A percentile compares a stretch with the other conserved stretches of the same genome.
Conservation (phyloP, 768 basidiomycete genomes). For the Lactarius akahatsu region DNA sequence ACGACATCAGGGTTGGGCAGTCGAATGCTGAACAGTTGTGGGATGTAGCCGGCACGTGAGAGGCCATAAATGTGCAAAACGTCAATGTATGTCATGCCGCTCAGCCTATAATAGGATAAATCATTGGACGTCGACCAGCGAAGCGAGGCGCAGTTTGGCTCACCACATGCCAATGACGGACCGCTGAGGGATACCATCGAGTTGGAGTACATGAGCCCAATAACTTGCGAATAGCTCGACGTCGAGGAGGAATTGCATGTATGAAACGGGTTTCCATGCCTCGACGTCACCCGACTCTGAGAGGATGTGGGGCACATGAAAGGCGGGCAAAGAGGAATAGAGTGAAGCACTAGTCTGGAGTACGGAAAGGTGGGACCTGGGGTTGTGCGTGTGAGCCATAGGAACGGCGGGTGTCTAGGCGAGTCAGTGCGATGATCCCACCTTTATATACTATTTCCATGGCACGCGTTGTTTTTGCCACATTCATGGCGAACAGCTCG, state of each 20-base stretch:
- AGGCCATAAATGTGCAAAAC: slow-evolving; percentile 73
- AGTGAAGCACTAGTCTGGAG: slow-evolving; percentile 55
- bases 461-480: slow-evolving; percentile 22
- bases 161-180: slow-evolving; percentile 77
- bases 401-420: slow-evolving; percentile 16
- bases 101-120: slow-evolving; percentile 48
- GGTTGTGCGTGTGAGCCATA: slow-evolving; percentile 14
- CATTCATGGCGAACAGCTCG: slow-evolving; percentile 25
- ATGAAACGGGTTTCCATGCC: slow-evolving; percentile 63
- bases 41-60: slow-evolving; percentile 73
- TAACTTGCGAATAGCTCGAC: slow-evolving; percentile 65
- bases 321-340: slow-evolving; percentile 53
- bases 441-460: slow-evolving; percentile 26
- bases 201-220: slow-evolving; percentile 54
- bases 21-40: slow-evolving; percentile 76
- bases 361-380: slow-evolving; percentile 58
- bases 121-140: slow-evolving; percentile 9
- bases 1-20: slow-evolving; percentile 71
- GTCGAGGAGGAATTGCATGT: slow-evolving; percentile 59
- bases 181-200: slow-evolving; percentile 46
- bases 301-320: slow-evolving; percentile 56
- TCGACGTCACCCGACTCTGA: slow-evolving; percentile 43
- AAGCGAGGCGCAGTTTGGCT: slow-evolving; percentile 31
- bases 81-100: slow-evolving; percentile 70
- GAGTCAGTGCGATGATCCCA: slow-evolving; percentile 5